These are phyloP conservation scores for Pouteria campechiana DNA, from an alignment of 179 eudicot species.

Conservation along the genomic window DNA sequence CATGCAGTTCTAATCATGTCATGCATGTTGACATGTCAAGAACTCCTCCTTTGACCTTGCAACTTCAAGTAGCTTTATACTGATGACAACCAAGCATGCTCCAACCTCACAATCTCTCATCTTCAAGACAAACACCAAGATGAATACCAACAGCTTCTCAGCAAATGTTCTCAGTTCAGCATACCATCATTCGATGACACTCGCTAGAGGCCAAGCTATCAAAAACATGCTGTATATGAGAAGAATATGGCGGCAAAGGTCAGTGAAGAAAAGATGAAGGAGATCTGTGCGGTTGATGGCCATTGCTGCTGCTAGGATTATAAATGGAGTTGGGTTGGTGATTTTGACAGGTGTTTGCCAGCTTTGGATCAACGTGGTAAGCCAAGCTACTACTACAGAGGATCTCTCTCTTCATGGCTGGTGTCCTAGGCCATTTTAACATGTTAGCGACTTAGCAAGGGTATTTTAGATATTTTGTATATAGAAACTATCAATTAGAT, in stretches of 20 bases:
- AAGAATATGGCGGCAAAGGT: not conserved
- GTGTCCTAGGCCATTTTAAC: too few species aligned
- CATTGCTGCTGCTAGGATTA: slow-evolving; percentile 9
- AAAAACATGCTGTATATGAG: too few species aligned
- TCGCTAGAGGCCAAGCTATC: slow-evolving; percentile 7
- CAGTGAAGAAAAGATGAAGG: slow-evolving; percentile 1
- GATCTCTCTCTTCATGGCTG: not conserved
- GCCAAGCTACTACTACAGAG: not conserved
- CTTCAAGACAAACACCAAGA: not conserved
- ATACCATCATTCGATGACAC: slow-evolving; percentile 4
- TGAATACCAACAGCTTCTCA: not conserved
- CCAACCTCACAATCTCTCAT: not conserved
- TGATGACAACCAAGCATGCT: slow-evolving; percentile 7
- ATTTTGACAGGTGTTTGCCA: slow-evolving; percentile 20
- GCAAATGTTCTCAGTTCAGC: slow-evolving; percentile 2
- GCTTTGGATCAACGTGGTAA: slow-evolving; percentile 15
- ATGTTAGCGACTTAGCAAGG: too few species aligned
- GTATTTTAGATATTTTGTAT: too few species aligned
- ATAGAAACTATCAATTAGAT: too few species aligned
- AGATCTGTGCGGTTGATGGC: slow-evolving; percentile 14
- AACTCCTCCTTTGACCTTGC: slow-evolving; percentile 7
- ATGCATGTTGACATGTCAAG: too few species aligned
- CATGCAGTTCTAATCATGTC: too few species aligned
- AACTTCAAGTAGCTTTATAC: slow-evolving; percentile 14
- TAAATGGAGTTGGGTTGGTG: slow-evolving; percentile 7